phyloP scores from a whole-genome alignment of 169 alveolate genomes.

The Besnoitia besnoiti region DNA sequence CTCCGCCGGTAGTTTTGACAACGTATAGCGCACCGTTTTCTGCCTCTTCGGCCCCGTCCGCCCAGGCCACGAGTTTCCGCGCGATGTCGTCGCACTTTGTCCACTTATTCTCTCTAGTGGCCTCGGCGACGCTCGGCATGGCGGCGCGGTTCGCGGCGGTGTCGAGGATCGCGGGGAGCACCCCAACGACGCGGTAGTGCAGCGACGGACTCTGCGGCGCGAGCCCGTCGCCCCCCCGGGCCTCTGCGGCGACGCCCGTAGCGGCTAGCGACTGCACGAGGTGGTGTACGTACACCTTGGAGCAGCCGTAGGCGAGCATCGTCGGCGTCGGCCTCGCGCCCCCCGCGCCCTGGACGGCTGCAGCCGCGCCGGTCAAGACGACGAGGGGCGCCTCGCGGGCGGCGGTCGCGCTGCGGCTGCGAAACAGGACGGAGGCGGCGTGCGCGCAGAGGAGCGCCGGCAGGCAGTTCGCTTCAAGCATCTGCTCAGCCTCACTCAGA shows the following conservation, averaged over 20 bases:
- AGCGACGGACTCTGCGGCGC: not conserved
- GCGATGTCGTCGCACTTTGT: not conserved
- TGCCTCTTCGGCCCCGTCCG: not conserved
- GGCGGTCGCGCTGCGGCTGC: not conserved
- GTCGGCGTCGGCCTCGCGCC: not conserved
- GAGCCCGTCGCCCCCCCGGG: not conserved
- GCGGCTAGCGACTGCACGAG: constrained; percentile 18
- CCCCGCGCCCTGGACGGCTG: not conserved
- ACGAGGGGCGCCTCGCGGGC: not conserved
- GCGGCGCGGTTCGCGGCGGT: constrained; percentile 16
- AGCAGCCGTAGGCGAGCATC: constrained; percentile 20
- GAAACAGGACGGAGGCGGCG: not conserved
- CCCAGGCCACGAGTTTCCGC: not conserved
- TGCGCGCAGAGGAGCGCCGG: constrained; percentile 40
- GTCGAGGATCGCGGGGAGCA: constrained; percentile 24
- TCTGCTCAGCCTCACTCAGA: not conserved
- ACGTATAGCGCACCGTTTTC: constrained; percentile 11
- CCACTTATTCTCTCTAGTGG: not conserved
- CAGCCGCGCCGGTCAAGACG: constrained; percentile 21
- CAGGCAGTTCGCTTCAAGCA: constrained; percentile 6
- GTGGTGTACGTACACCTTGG: constrained; percentile 10
- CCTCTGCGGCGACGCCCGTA: not conserved
- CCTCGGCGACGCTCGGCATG: not conserved
- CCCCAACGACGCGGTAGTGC: not conserved
- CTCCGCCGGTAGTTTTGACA: not conserved